Conservation (phyloP, 805 yeast genomes). For the Isabelozyma rhagii region DNA sequence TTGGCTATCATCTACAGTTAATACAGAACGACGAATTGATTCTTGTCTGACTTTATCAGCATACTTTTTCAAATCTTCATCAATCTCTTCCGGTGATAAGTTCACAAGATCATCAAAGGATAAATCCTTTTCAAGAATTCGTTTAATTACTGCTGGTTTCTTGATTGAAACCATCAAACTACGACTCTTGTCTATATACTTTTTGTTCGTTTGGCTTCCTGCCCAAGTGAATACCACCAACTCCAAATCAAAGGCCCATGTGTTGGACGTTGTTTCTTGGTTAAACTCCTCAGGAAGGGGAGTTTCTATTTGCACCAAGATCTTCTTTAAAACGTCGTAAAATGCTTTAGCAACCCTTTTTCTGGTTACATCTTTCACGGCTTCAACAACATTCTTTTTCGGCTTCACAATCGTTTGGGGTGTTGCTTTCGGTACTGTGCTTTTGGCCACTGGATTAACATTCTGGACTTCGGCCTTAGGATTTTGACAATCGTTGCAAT, state of each 20-base stretch:
- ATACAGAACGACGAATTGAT: constrained; percentile 63
- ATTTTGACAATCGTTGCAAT: constrained; percentile 55
- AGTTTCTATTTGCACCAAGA: constrained; percentile 23
- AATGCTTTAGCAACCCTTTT: constrained; percentile 53
- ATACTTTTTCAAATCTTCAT: constrained; percentile 67
- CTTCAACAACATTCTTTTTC: constrained; percentile 6
- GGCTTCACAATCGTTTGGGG: constrained; percentile 2
- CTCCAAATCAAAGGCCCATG: constrained; percentile 55
- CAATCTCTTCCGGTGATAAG: constrained; percentile 73
- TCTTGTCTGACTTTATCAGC: constrained; percentile 72
- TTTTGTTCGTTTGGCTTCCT: constrained; percentile 26
- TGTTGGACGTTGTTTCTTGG: constrained; percentile 31
- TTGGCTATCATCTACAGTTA: constrained; percentile 51
- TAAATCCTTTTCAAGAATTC: constrained; percentile 53
- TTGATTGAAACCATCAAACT: constrained; percentile 62
- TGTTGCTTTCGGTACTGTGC: neutral
- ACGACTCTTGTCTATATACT: constrained; percentile 68
- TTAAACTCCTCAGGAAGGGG: constrained; percentile 14
- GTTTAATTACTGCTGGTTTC: constrained; percentile 53
- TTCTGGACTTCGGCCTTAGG: constrained; percentile 13
- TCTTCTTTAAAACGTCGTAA: constrained; percentile 37
- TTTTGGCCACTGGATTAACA: constrained; percentile 11
- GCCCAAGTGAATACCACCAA: constrained; percentile 39
- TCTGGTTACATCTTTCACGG: constrained; percentile 35
- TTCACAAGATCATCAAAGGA: constrained; percentile 57